Evolutionary conservation across 352 stramenopile genomes (phyloP), one percentile per base, ranked within the genome.

Genomic region (Globisporangium radiosum): DNA sequence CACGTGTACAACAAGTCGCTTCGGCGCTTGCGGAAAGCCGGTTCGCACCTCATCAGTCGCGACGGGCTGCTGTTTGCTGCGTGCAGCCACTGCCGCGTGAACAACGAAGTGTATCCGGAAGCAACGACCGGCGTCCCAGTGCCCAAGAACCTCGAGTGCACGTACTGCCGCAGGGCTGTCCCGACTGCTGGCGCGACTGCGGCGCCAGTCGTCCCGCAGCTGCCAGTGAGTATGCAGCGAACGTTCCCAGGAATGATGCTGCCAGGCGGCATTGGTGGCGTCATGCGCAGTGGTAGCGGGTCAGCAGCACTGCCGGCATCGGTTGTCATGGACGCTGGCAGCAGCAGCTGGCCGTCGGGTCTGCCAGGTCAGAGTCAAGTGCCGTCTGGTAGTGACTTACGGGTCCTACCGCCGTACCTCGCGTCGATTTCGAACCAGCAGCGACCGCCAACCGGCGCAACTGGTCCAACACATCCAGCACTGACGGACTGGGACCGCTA

Each of bases 1-100:
- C 76, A 92, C 62, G 69, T 59, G 8, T 92, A 93, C 65, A 63
- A 77, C 14, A 92, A 94, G 55, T 80, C 85, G 11, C 48, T 90
- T n/a, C 74, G 68, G 3, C 60, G 43, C n/a, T 43, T 93, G 38
- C 72, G 70, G 38, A 71, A 68, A 11, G 53, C 52, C 52, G 70
- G 67, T 19, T 63, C 59, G 6, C 62, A 78, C 25, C 52, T 72
- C 13, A 72, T 79, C 47, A 83, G 59, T n/a, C 67, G 76, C 7
- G 73, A 85, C 8, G 72, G 71, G 40, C 38, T 89, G 36, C 62
- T 87, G 33, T 53, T 81, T 3, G 80, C 83, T 13, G 48, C 72
- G 19, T 94, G 85, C 51, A 57, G 71, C 19, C 58, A 73, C n/a
- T 94, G 85, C 53, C 70, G 68, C 33, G 62, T 71, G 1, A 61